phyloP scores from a whole-genome alignment of 2,329 filamentous ascomycete species.

The Paecilomyces sp. region DNA sequence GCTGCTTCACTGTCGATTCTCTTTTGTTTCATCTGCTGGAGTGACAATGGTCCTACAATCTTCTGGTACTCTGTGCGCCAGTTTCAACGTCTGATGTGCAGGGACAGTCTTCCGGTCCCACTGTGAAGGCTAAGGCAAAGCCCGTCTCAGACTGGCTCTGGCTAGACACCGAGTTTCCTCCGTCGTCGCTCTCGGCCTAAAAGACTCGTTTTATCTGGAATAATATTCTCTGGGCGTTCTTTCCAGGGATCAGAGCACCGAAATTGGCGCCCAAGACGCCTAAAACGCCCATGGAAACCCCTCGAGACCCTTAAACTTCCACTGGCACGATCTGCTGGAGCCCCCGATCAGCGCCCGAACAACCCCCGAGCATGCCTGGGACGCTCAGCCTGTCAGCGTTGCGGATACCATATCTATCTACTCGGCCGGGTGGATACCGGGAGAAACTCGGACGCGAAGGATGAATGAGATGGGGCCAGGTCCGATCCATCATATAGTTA shows the following conservation, averaged over 20 bases:
- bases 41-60: not conserved
- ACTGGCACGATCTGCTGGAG: not conserved
- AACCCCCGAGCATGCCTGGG: not conserved
- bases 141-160: not conserved
- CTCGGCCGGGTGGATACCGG: not conserved
- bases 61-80: not conserved
- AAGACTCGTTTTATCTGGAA: not conserved
- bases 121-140: not conserved
- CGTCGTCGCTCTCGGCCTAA: not conserved
- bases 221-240: not conserved
- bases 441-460: not conserved
- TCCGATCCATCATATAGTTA: not conserved
- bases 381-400: not conserved
- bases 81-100: not conserved
- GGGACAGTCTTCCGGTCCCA: not conserved
- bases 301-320: not conserved
- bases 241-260: not conserved
- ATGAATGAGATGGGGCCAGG: not conserved
- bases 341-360: not conserved
- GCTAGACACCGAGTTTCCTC: not conserved
- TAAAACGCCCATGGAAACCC: not conserved
- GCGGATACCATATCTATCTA: not conserved
- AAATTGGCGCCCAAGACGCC: not conserved
- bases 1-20: not conserved
- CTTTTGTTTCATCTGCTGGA: not conserved